Evolutionary conservation across 148 eudicot species (phyloP), one percentile per base, ranked within the genome.

Genomic region (Vaccinium macrocarpon): DNA sequence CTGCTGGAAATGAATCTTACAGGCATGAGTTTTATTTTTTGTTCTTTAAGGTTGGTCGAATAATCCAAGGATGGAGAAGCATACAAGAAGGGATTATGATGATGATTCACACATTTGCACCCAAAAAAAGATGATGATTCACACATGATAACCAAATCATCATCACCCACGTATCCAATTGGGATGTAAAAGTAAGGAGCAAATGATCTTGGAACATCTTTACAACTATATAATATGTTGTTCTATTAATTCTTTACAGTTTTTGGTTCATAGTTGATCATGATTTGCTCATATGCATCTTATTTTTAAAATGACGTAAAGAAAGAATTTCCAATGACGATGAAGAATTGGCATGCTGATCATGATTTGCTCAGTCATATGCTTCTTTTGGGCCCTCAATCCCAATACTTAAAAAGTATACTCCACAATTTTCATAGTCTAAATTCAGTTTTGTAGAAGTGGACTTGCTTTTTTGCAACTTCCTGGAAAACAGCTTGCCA

Each of bases 61-160:
- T 27, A 15, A 32, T 27, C 8, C 8, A 8, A 62, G 66, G 74
- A 23, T 81, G 82, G 74, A 55, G 9, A 62, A 62, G 83, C 83
- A 81, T 81, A 56, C 83, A 62, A 62, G 56, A 81, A 46, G 38
- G 35, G 74, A 81, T 62, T 62, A 81, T 64, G 52, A 81, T 62
- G 72, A 61, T 61, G 70, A 62, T 23, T 1, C 79, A 18, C 50
- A 56, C 42, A 79, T 35, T 42, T 42, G 83, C 83, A 81, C 62
- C 83, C 83, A 62, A 62, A 56, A 56, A 46, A 81, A 42, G 52
- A 81, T 62, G 72, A 61, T 61, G 70, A 62, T 62, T 1, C 79
- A 18, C 50, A 56, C 42, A 79, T 35, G 82, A 59, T 80, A 4
- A 59, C 48, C 16, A 13, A 59, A 80, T 66, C 71, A 59, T 79